These are phyloP conservation scores for Candida saitoana DNA, from an alignment of 805 yeast genomes.

Conservation along the genomic window DNA sequence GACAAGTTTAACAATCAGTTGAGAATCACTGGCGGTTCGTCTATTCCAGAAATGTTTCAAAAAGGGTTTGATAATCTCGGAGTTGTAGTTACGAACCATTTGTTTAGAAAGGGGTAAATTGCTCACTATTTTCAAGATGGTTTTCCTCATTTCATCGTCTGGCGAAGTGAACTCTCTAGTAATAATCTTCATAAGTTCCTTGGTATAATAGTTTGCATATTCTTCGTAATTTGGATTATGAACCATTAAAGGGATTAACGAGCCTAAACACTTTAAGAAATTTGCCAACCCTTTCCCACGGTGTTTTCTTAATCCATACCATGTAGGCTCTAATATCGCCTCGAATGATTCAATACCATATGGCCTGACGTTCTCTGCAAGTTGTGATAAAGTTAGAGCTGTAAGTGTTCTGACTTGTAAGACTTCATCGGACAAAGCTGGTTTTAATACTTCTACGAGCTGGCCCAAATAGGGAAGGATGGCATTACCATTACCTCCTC, in stretches of 20 bases:
- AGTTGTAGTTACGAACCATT: conserved; percentile 46
- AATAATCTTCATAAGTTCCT: conserved; percentile 64
- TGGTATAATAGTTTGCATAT: conserved; percentile 71
- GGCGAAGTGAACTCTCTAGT: conserved; percentile 73
- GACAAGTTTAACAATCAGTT: conserved; percentile 53
- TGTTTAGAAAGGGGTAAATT: conserved; percentile 62
- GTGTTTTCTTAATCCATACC: conserved; percentile 74
- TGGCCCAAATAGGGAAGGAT: conserved; percentile 69
- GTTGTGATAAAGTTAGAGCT: conserved; percentile 64
- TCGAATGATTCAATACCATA: conserved; percentile 91
- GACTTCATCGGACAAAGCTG: conserved; percentile 64
- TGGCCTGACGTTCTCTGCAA: conserved; percentile 82
- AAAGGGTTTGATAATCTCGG: conserved; percentile 56
- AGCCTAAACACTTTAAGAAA: conserved; percentile 73
- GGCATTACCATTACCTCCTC: conserved; percentile 50
- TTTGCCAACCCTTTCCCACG: conserved; percentile 76
- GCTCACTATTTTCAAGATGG: conserved; percentile 65
- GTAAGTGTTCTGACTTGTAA: conserved; percentile 63
- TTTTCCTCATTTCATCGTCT: conserved; percentile 80
- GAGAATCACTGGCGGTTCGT: conserved; percentile 64
- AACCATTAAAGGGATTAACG: conserved; percentile 80
- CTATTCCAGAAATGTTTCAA: conserved; percentile 78
- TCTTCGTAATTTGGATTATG: conserved; percentile 50
- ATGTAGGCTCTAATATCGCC: conserved; percentile 63
- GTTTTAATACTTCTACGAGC: conserved; percentile 57